Percentiles rank a stretch among this genome's conserved stretches.
Conservation (phyloP, 495 filamentous ascomycete genomes). For the Talaromyces nanjingensis region DNA sequence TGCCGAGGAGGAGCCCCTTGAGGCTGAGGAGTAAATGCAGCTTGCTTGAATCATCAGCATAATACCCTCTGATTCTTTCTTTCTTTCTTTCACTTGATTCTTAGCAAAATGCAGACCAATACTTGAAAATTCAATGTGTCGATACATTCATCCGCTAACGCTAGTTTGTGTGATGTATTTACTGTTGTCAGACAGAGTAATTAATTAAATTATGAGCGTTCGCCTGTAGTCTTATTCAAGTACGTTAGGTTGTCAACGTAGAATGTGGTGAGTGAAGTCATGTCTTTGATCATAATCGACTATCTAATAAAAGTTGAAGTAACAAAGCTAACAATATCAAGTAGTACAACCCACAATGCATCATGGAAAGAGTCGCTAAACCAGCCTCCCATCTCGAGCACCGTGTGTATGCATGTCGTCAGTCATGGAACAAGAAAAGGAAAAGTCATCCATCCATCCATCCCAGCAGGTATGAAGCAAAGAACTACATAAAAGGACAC, state of each 20-base stretch:
- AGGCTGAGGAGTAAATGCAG: constrained; percentile 35
- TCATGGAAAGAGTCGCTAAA: not conserved
- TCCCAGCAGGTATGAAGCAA: not conserved
- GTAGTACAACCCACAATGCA: not conserved
- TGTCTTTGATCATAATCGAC: not conserved
- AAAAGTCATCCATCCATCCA: too few species aligned
- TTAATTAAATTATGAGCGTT: constrained; percentile 4
- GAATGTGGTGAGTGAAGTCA: not conserved
- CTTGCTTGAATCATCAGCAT: constrained; percentile 4
- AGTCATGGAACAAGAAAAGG: not conserved
- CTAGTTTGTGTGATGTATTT: not conserved
- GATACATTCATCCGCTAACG: not conserved
- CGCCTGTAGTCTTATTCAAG: not conserved
- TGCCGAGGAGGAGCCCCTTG: constrained; percentile 34
- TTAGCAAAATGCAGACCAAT: not conserved
- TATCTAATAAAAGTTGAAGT: not conserved
- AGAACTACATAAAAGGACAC: constrained; percentile 31
- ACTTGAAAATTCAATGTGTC: not conserved
- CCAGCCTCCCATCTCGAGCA: not conserved
- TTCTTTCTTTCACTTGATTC: not conserved
- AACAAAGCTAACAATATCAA: not conserved
- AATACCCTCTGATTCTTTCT: constrained; percentile 3
- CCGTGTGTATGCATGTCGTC: not conserved
- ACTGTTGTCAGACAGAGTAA: constrained; percentile 6
- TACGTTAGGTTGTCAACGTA: too few species aligned